A percentile compares a stretch with the other conserved stretches of the same genome.
phyloP scores from a whole-genome alignment of 2,329 filamentous ascomycete genomes.

The Colletotrichum chlorophyti region DNA sequence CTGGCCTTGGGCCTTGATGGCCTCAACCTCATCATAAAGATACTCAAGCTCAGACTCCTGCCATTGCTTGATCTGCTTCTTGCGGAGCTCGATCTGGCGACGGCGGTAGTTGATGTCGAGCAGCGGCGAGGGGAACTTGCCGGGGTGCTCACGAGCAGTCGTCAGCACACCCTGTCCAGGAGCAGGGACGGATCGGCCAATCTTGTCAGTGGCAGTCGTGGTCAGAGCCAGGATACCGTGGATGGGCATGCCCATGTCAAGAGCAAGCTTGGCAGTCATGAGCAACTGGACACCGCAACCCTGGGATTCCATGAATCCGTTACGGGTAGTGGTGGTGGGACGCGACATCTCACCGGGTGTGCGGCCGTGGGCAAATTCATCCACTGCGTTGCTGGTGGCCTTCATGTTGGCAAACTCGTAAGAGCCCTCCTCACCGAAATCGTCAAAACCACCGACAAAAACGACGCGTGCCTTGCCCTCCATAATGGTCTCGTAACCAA shows the following conservation, averaged over 20 bases:
- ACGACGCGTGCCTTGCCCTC: constrained; percentile 98
- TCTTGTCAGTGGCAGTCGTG: constrained; percentile 98
- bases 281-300: constrained; percentile 98
- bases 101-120: constrained; percentile 98
- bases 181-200: constrained; percentile 94
- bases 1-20: constrained; percentile 81
- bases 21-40: constrained; percentile 88
- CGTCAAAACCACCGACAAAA: constrained; percentile 98
- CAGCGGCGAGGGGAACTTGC: constrained; percentile 93
- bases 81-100: constrained; percentile 91
- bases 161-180: constrained; percentile 97
- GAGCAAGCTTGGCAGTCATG: constrained; percentile 94
- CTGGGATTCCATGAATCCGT: constrained; percentile 99
- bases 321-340: constrained; percentile 93
- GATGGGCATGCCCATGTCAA: constrained; percentile 99
- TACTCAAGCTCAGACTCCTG: constrained; percentile 94
- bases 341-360: constrained; percentile 98
- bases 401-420: constrained; percentile 99
- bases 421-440: constrained; percentile 98
- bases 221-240: constrained; percentile 94
- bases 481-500: constrained; percentile 97
- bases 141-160: constrained; percentile 86
- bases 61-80: constrained; percentile 95
- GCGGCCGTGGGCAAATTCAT: constrained; percentile 93
- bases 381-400: constrained; percentile 96